Evolutionary conservation across 2,329 filamentous ascomycete genomes (phyloP).

Genomic region (Xylaria sp.): DNA sequence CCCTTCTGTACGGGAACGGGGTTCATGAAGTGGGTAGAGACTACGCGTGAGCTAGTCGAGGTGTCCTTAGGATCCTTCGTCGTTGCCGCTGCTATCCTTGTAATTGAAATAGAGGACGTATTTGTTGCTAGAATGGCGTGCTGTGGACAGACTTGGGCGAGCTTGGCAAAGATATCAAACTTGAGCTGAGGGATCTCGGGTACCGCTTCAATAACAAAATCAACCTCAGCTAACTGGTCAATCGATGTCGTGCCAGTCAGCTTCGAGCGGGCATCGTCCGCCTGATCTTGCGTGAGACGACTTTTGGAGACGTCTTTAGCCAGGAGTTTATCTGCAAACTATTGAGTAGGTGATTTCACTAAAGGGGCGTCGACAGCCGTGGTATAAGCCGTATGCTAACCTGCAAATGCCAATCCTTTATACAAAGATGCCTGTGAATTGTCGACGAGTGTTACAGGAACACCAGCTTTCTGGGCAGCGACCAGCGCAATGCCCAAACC

Average conservation of each 20-base stretch:
- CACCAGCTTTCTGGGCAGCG: constrained; percentile 79
- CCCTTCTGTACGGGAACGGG: constrained; percentile 96
- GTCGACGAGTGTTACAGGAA: constrained; percentile 88
- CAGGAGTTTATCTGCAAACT: constrained; percentile 77
- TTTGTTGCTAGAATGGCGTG: constrained; percentile 96
- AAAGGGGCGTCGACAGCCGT: neutral
- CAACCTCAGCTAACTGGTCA: constrained; percentile 78
- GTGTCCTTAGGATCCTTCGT: constrained; percentile 79
- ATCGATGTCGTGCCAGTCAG: constrained; percentile 75
- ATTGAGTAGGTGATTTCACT: constrained; percentile 18
- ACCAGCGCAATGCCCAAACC: constrained; percentile 95
- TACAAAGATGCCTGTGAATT: constrained; percentile 82
- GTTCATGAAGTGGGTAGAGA: constrained; percentile 99
- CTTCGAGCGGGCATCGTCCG: constrained; percentile 72
- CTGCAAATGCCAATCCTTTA: constrained; percentile 88
- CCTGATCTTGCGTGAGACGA: constrained; percentile 80
- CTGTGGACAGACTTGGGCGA: constrained; percentile 80
- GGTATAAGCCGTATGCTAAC: constrained; percentile 51
- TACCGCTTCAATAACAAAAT: constrained; percentile 98
- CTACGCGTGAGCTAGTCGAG: constrained; percentile 81
- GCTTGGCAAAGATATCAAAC: constrained; percentile 80
- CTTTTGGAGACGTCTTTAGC: constrained; percentile 91
- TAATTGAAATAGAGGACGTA: constrained; percentile 98
- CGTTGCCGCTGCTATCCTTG: constrained; percentile 89
- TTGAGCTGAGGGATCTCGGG: constrained; percentile 91